Evolutionary conservation across 257 asterid species (phyloP), one percentile per base, ranked within the genome.

Genomic region (Solanum peruvianum): DNA sequence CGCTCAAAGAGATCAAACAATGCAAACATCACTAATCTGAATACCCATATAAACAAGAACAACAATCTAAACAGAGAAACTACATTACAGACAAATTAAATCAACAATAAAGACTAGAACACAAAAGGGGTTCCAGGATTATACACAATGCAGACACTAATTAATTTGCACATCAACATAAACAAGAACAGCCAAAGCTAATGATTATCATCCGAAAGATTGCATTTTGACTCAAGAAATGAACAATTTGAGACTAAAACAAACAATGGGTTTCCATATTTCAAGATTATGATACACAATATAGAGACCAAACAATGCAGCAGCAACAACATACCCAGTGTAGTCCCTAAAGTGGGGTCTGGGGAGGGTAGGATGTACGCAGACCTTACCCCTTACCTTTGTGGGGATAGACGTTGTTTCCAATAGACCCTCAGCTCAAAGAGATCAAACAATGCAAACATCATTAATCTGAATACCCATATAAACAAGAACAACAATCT

Each of bases 181-280:
- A 67, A 25, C 39, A 67, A 60, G 23, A 52, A 56, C 84, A 89
- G 86, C 44, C 21, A 71, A 87, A 88, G 27, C 75, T 11, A 7
- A 52, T 47, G 72, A 11, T 14, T 42, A 37, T 18, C 39, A 21
- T 31, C 82, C 47, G 39, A 44, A 49, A 52, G n/a, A 73, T 15
- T 66, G 42, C 64, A 82, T 73, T 73, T 27, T 29, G 75, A 67
- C 39, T 12, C 75, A 1, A 27, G 5, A 67, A 67, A 67, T 29
- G 39, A 73, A 37, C 49, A 37, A 69, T 87, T 82, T 37, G 10
- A 44, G 45, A 58, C 69, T 73, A 69, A 69, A 25, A 78, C 31
- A 86, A 84, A 31, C 23, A 88, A 87, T 31, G 86, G 62, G 35
- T 15, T 35, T 89, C 25, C 69, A 90, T 71, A 10, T 75, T 75